A percentile compares a stretch with the other conserved stretches of the same genome.
These are phyloP conservation scores for Fusarium clavum DNA, from an alignment of 2,329 filamentous ascomycete species.

Conservation along the genomic window DNA sequence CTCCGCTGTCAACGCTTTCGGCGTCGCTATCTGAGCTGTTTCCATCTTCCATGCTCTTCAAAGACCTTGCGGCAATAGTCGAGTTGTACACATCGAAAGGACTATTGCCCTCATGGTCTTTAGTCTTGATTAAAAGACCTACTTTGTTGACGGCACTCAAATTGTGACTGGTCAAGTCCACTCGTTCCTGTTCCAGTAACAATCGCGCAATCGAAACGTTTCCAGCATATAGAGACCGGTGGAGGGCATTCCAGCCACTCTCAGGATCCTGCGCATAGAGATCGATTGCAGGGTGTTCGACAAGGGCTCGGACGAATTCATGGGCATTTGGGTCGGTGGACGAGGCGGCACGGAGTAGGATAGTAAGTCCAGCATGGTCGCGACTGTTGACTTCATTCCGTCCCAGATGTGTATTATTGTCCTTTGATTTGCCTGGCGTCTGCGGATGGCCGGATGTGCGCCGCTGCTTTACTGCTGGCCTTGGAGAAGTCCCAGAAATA, in stretches of 20 bases:
- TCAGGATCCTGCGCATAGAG: constrained; percentile 88
- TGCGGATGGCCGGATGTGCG: constrained; percentile 64
- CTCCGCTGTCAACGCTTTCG: constrained; percentile 64
- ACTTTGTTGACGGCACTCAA: constrained; percentile 70
- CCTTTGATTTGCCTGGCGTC: constrained; percentile 57
- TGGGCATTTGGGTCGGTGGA: constrained; percentile 76
- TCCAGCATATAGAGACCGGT: constrained; percentile 89
- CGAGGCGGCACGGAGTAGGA: constrained; percentile 86
- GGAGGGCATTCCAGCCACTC: constrained; percentile 95
- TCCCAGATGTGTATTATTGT: constrained; percentile 56
- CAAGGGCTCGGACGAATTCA: constrained; percentile 80
- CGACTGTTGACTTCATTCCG: constrained; percentile 84
- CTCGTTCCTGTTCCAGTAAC: constrained; percentile 81
- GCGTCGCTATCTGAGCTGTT: constrained; percentile 65
- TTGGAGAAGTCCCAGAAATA: constrained; percentile 62
- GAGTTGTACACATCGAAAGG: constrained; percentile 93
- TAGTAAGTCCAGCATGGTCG: constrained; percentile 82
- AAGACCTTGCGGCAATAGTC: constrained; percentile 82
- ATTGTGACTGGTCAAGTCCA: constrained; percentile 70
- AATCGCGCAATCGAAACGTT: constrained; percentile 88
- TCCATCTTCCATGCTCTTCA: constrained; percentile 62
- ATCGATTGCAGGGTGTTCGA: constrained; percentile 86
- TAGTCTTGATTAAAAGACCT: constrained; percentile 88
- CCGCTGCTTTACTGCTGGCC: constrained; percentile 61
- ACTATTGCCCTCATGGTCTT: constrained; percentile 93